A percentile compares a stretch with the other conserved stretches of the same genome.
phyloP scores from a whole-genome alignment of 1,284 basidiomycete species.

The Sphaerobolus stellatus region DNA sequence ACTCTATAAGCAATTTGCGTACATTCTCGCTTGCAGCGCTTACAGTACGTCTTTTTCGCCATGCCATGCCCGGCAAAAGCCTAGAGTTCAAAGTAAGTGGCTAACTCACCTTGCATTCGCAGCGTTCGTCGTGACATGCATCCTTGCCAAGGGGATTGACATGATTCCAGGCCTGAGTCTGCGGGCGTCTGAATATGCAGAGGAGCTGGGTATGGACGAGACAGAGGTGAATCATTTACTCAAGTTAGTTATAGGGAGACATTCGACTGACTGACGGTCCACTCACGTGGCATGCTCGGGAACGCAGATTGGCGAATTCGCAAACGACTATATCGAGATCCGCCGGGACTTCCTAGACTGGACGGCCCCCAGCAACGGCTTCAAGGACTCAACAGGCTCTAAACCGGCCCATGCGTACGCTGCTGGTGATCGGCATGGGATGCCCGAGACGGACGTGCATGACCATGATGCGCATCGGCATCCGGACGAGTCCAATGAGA shows the following conservation, averaged over 20 bases:
- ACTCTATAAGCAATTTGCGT: conserved; percentile 82
- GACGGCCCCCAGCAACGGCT: conserved; percentile 34
- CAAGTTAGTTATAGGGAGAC: background rate
- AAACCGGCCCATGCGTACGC: conserved; percentile 22
- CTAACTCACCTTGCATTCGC: background rate
- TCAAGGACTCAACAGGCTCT: conserved; percentile 1
- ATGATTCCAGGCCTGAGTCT: conserved; percentile 76
- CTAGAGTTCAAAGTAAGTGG: background rate
- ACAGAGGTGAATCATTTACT: conserved; percentile 65
- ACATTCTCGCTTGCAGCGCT: conserved; percentile 66
- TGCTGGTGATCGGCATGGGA: conserved; percentile 50
- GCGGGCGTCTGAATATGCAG: conserved; percentile 71
- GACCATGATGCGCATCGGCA: background rate
- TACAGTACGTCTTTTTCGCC: conserved; percentile 39
- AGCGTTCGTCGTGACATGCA: conserved; percentile 65
- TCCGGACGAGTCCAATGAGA: too few species aligned
- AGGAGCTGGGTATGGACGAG: conserved; percentile 87
- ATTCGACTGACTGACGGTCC: background rate
- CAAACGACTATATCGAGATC: conserved; percentile 76
- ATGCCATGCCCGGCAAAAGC: background rate
- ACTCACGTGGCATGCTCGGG: background rate
- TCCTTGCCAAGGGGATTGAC: conserved; percentile 70
- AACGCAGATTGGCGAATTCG: conserved; percentile 71
- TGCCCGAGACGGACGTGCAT: conserved; percentile 30
- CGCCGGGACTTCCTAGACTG: conserved; percentile 66